Percentiles rank a stretch among this genome's conserved stretches.
phyloP scores from a whole-genome alignment of 208 protist genomes.

The Trypanosoma vivax region DNA sequence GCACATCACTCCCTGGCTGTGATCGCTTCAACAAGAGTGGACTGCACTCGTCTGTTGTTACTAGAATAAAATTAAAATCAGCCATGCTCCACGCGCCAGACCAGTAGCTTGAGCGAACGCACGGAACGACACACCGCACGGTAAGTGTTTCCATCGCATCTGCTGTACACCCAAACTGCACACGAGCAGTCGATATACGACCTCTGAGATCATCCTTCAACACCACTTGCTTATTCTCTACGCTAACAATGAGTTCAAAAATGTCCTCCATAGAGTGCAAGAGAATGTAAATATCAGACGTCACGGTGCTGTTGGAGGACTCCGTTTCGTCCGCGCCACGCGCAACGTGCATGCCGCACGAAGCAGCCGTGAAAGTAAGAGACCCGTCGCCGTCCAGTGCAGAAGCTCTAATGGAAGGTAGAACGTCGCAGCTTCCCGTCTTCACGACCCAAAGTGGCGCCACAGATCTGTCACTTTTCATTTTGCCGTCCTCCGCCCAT shows the following conservation, averaged over 20 bases:
- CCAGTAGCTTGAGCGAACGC: conserved; percentile 75
- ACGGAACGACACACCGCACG: conserved; percentile 73
- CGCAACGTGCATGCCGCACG: conserved; percentile 69
- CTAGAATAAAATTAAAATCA: conserved; percentile 66
- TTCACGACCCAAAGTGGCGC: conserved; percentile 68
- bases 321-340: conserved; percentile 37
- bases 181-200: conserved; percentile 23
- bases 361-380: background rate
- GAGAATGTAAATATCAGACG: conserved; percentile 74
- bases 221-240: conserved; percentile 66
- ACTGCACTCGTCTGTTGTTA: conserved; percentile 46
- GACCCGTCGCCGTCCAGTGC: background rate
- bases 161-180: background rate
- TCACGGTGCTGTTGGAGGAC: conserved; percentile 54
- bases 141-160: conserved; percentile 26
- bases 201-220: conserved; percentile 61
- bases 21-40: conserved; percentile 68
- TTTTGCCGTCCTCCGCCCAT: conserved; percentile 73
- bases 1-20: conserved; percentile 50
- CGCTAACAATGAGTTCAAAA: conserved; percentile 60
- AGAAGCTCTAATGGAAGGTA: background rate
- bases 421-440: conserved; percentile 25
- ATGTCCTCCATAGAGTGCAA: conserved; percentile 67
- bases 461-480: conserved; percentile 40
- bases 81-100: conserved; percentile 40